Evolutionary conservation across 2,329 filamentous ascomycete species (phyloP), one percentile per base, ranked within the genome.

Genomic region (Apiospora kogelbergensis): DNA sequence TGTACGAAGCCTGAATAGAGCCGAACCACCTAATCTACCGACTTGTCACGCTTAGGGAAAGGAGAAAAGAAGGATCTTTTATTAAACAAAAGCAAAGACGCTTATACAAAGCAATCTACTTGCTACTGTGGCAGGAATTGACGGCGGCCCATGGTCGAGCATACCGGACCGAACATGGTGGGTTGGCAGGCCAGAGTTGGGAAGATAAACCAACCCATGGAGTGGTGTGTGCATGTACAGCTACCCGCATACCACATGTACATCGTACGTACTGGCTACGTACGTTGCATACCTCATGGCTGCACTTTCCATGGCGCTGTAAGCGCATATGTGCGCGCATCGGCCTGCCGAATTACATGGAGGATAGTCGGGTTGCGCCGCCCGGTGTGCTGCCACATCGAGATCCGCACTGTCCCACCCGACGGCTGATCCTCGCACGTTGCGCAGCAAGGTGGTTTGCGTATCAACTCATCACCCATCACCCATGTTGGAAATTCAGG

Each of bases 311-410:
- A 60, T 37, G 26, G 48, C 48, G 48, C 48, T 57, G 48, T 33
- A 57, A 60, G 53, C 53, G 53, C 53, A 60, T 60, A 37, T 37
- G 53, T 60, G 33, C 30, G 30, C 17, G 30, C 22, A 60, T 60
- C 53, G 53, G 53, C 30, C 53, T 37, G 53, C 53, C 30, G 53
- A 60, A 60, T 60, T 60, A 60, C 53, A 37, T n/a, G n/a, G n/a
- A n/a, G n/a, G n/a, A n/a, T n/a, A 60, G 53, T 60, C 53, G 53
- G 53, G 53, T 7, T 60, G 53, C 53, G 53, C 30, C 17, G 17
- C 30, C 30, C 17, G 53, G 53, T 30, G 30, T 60, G 53, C 53
- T 37, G n/a, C 30, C 53, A 60, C 30, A 10, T n/a, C 9, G 20
- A 37, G 33, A 60, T 60, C 53, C 53, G 53, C 53, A 60, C 53